Evolutionary conservation across 139 green algal species (phyloP), one percentile per base, ranked within the genome.

Genomic region (Micractinium conductrix): DNA sequence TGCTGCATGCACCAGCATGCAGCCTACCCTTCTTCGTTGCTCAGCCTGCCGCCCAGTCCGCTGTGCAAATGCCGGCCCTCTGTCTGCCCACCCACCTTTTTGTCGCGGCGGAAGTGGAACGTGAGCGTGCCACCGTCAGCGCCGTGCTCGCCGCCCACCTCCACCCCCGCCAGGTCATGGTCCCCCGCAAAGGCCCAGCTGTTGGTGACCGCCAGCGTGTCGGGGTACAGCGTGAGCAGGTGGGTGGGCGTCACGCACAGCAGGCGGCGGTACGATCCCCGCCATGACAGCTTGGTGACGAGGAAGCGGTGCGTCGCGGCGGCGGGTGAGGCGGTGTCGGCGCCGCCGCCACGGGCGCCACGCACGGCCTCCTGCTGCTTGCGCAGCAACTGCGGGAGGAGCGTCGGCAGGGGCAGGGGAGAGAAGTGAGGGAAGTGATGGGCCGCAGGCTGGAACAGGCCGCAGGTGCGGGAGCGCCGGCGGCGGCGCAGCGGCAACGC

Each of bases 241-340:
- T 84, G 88, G 1, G 82, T 88, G 7, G 91, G 87, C 44, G 93
- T 95, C 55, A 98, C 87, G 78, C 87, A 93, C 33, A 98, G 79
- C 28, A 98, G 81, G 24, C 95, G 89, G n/a, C 88, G 79, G 81
- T 96, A 98, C 55, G 80, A 85, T 19, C 95, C 95, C 0, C 93
- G 81, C 96, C 96, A 98, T 6, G 89, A 93, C 72, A 91, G 84
- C 87, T 98, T 98, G 24, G 89, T 95, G 43, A 92, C 92, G 16
- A 94, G 69, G 78, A 93, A 98, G 28, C 95, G 90, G 65, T 72
- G 65, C 14, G 10, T 62, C 12, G 74, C 48, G 19, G 30, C 62
- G 10, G 30, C 62, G 37, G 14, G 28, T 43, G 35, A 63, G 44
- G 35, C 69, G 38, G n/a, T n/a, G n/a, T n/a, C n/a, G n/a, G 30